Conservation (phyloP, 2,329 filamentous ascomycete genomes). For the Colletotrichum sansevieriae region DNA sequence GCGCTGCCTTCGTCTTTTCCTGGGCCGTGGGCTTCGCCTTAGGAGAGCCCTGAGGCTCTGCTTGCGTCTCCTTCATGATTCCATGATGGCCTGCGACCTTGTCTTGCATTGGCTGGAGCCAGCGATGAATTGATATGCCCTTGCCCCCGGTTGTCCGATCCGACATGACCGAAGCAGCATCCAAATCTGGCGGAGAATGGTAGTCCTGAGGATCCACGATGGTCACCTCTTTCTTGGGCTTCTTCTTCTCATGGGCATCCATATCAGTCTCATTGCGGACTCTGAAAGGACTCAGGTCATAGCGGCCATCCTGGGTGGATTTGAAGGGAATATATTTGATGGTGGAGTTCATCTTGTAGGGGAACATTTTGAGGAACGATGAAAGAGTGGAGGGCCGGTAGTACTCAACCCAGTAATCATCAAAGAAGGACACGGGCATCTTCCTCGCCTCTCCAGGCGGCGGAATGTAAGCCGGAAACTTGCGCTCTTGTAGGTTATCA, state of each 20-base stretch:
- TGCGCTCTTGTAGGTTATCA: slow-evolving; percentile 74
- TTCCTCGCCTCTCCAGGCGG: slow-evolving; percentile 55
- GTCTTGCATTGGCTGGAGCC: slow-evolving; percentile 64
- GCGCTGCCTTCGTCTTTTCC: slow-evolving; percentile 85
- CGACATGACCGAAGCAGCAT: slow-evolving; percentile 25
- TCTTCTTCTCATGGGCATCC: slow-evolving; percentile 72
- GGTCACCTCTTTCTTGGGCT: slow-evolving; percentile 75
- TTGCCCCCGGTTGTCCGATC: slow-evolving; percentile 36
- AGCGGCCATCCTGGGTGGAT: slow-evolving; percentile 77
- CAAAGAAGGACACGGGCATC: slow-evolving; percentile 73
- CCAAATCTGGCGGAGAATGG: slow-evolving; percentile 49
- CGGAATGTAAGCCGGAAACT: slow-evolving; percentile 67
- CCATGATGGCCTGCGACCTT: slow-evolving; percentile 52
- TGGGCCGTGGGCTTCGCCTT: slow-evolving; percentile 70
- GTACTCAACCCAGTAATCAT: slow-evolving; percentile 98
- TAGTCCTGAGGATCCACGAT: slow-evolving; percentile 72
- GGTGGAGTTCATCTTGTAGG: slow-evolving; percentile 92
- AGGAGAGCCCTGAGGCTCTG: slow-evolving; percentile 43
- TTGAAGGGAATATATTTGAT: slow-evolving; percentile 85
- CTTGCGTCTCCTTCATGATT: slow-evolving; percentile 68
- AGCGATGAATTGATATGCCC: slow-evolving; percentile 70
- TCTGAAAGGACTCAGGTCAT: slow-evolving; percentile 90
- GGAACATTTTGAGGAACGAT: slow-evolving; percentile 91
- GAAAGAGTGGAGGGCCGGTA: slow-evolving; percentile 91
- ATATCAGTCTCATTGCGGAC: slow-evolving; percentile 76